These are phyloP conservation scores for Wickerhamiella galacta DNA, from an alignment of 805 yeast species.

Conservation along the genomic window DNA sequence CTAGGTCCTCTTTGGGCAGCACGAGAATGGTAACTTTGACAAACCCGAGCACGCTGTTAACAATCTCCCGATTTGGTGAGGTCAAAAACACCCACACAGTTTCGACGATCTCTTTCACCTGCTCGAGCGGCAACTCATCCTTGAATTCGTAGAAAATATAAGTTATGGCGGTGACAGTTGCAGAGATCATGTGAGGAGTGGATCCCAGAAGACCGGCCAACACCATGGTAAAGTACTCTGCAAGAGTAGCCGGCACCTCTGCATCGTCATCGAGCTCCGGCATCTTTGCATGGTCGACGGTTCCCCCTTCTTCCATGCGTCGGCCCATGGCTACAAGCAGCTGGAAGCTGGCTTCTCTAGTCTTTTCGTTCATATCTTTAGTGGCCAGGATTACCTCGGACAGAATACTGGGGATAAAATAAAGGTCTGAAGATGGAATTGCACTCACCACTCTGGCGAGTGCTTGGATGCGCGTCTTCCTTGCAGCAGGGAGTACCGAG, in stretches of 20 bases:
- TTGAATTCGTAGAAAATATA: constrained; percentile 78
- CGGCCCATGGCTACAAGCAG: constrained; percentile 67
- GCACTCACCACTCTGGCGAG: constrained; percentile 41
- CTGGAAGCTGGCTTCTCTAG: constrained; percentile 66
- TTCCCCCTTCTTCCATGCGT: constrained; percentile 50
- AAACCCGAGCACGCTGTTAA: constrained; percentile 85
- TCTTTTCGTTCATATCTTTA: constrained; percentile 82
- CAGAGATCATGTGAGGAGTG: constrained; percentile 90
- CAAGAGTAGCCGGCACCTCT: constrained; percentile 48
- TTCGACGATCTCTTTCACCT: constrained; percentile 57
- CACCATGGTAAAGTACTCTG: constrained; percentile 81
- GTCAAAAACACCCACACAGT: constrained; percentile 83
- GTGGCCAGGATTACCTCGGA: constrained; percentile 85
- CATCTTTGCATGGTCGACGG: constrained; percentile 44
- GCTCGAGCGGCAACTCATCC: constrained; percentile 38
- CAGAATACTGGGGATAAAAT: constrained; percentile 63
- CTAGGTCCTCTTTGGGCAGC: constrained; percentile 62
- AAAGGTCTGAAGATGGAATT: constrained; percentile 47
- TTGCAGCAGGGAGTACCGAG: constrained; percentile 50
- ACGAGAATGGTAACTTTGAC: constrained; percentile 76
- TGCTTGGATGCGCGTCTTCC: constrained; percentile 63
- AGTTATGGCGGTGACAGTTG: constrained; percentile 81
- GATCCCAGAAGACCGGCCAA: constrained; percentile 93
- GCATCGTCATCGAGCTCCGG: constrained; percentile 51
- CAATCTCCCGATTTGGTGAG: constrained; percentile 83